Evolutionary conservation across 345 rosid genomes (phyloP).

Genomic region (Raphanus raphanistrum): DNA sequence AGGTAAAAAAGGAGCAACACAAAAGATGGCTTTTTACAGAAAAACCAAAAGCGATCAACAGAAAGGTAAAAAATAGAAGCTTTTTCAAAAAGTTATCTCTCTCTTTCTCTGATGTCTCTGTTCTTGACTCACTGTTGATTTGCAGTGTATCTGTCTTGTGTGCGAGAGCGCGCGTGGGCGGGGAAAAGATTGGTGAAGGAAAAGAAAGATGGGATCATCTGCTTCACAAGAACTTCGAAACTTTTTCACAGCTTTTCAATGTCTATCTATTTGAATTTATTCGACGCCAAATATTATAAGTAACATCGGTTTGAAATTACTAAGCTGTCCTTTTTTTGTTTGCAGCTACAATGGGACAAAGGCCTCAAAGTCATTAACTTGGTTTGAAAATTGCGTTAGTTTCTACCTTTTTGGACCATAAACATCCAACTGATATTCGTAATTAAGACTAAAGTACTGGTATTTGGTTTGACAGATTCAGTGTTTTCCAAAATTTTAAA

Average conservation of each 20-base stretch:
- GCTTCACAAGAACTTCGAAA: slow-evolving; percentile 36
- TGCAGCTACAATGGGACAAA: slow-evolving; percentile 13
- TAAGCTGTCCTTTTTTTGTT: slow-evolving; percentile 23
- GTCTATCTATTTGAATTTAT: slow-evolving; percentile 40
- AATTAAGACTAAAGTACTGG: not conserved
- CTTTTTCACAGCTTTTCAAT: slow-evolving; percentile 26
- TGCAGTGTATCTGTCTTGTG: slow-evolving; percentile 9
- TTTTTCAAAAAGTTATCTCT: slow-evolving; percentile 2
- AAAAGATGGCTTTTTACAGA: slow-evolving; percentile 44
- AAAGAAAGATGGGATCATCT: slow-evolving; percentile 50
- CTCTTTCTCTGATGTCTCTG: not conserved
- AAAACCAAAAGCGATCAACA: slow-evolving; percentile 31
- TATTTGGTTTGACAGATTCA: not conserved
- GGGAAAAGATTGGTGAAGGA: slow-evolving; percentile 43
- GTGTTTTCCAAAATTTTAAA: not conserved
- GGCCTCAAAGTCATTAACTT: slow-evolving; percentile 18
- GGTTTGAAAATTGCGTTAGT: not conserved
- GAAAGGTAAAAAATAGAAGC: slow-evolving; percentile 34
- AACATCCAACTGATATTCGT: slow-evolving; percentile 4
- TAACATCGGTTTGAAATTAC: slow-evolving; percentile 7
- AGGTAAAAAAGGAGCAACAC: slow-evolving; percentile 26
- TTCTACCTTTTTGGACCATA: slow-evolving; percentile 2
- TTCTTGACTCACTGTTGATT: slow-evolving; percentile 13
- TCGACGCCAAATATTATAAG: slow-evolving; percentile 7
- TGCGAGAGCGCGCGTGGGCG: not conserved